Percentiles rank a stretch among this genome's conserved stretches.
These are phyloP conservation scores for Chaetomiaceae sp. DNA, from an alignment of 2,329 filamentous ascomycete species.

Conservation along the genomic window DNA sequence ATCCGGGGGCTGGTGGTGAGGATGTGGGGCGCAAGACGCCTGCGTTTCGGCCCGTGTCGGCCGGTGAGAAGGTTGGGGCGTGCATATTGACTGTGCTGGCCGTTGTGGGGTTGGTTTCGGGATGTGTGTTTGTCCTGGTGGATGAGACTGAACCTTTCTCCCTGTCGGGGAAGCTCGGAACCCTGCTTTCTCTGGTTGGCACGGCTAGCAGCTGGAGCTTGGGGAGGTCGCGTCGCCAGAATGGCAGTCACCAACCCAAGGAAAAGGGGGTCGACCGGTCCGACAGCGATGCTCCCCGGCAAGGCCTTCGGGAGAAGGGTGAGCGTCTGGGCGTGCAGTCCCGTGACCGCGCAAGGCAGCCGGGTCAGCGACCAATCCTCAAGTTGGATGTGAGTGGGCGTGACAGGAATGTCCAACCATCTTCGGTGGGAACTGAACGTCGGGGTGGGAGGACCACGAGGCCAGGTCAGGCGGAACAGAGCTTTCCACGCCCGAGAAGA, in stretches of 20 bases:
- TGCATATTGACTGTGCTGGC: constrained; percentile 46
- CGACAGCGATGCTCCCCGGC: not conserved
- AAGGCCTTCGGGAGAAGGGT: not conserved
- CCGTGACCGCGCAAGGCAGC: not conserved
- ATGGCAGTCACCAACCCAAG: not conserved
- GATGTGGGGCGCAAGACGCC: constrained; percentile 40
- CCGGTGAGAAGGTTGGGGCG: constrained; percentile 59
- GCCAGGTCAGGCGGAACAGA: not conserved
- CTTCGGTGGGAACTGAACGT: not conserved
- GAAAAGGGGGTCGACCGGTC: constrained; percentile 4
- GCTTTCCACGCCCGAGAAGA: not conserved
- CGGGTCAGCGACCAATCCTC: not conserved
- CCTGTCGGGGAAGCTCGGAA: constrained; percentile 32
- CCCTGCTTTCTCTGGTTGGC: constrained; percentile 18
- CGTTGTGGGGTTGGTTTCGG: constrained; percentile 50
- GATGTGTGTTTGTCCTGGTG: constrained; percentile 45
- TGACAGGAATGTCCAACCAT: not conserved
- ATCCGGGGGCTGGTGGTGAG: constrained; percentile 34
- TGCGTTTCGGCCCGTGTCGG: constrained; percentile 40
- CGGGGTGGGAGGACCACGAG: not conserved
- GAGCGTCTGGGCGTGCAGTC: not conserved
- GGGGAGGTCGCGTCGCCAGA: not conserved
- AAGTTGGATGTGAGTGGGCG: not conserved
- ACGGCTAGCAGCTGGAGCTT: constrained; percentile 5
- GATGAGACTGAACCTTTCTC: constrained; percentile 43